These are phyloP conservation scores for Rhodotorula kratochvilovae DNA, from an alignment of 768 basidiomycete species.

Conservation along the genomic window DNA sequence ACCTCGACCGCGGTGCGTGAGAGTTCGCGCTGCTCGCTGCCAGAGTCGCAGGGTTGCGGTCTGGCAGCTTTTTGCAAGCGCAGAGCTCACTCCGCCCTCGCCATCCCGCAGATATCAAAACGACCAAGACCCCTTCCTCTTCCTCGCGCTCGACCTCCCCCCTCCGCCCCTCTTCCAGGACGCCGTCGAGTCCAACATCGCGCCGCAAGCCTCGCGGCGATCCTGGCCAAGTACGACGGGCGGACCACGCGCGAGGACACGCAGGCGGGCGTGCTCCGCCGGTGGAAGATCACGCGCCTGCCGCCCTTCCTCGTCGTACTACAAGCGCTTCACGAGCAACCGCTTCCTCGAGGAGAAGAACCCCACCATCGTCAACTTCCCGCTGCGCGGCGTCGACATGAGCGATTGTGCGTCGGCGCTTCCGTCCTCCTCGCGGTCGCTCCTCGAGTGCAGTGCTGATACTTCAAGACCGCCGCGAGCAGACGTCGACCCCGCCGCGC, in stretches of 20 bases:
- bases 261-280: constrained; percentile 67
- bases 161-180: constrained; percentile 98
- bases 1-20: constrained; percentile 79
- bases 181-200: constrained; percentile 93
- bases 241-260: constrained; percentile 75
- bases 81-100: no score
- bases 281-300: constrained; percentile 82
- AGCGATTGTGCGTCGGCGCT: constrained; percentile 66
- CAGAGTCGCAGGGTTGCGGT: neutral
- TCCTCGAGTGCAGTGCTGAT: neutral
- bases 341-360: constrained; percentile 81
- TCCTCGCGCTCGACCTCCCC: constrained; percentile 90
- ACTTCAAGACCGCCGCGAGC: neutral
- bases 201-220: constrained; percentile 92
- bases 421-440: neutral
- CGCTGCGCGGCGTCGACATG: constrained; percentile 86
- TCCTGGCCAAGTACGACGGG: constrained; percentile 92
- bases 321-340: constrained; percentile 95
- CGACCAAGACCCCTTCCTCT: constrained; percentile 79
- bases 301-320: constrained; percentile 91
- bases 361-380: constrained; percentile 97
- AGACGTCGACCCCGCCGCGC: constrained; percentile 71
- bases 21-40: neutral
- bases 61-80: no score
- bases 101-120: constrained; percentile 67